Conservation (phyloP, 441 rosid genomes). For the Mallotus repandus region DNA sequence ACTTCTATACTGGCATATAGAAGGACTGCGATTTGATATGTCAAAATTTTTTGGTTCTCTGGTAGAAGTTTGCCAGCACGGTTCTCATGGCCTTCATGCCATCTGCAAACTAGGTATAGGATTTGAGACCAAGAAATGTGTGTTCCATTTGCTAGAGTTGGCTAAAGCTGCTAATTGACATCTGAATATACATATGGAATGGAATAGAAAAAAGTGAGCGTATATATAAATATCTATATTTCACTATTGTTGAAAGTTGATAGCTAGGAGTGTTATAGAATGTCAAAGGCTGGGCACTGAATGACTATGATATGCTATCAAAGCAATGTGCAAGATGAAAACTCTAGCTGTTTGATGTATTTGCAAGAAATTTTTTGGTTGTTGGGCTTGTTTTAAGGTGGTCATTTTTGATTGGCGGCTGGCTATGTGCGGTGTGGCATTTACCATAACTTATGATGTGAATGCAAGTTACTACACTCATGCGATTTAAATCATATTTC, state of each 20-base stretch:
- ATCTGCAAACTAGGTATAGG: background rate
- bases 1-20: background rate
- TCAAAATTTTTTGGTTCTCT: background rate
- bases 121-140: background rate
- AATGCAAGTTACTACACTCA: background rate
- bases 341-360: background rate
- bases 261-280: background rate
- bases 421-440: background rate
- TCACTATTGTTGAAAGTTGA: background rate
- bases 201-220: background rate
- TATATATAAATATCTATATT: background rate
- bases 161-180: background rate
- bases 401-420: background rate
- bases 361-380: background rate
- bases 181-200: background rate
- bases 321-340: conserved; percentile 1
- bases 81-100: background rate
- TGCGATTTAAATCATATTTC: no score
- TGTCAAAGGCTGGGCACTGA: background rate
- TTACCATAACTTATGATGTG: background rate
- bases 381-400: conserved; percentile 6
- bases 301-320: background rate
- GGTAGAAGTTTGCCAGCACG: background rate
- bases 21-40: background rate
- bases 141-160: background rate